phyloP scores from a whole-genome alignment of 2,329 filamentous ascomycete genomes.

The Pestalotiopsis sp. region DNA sequence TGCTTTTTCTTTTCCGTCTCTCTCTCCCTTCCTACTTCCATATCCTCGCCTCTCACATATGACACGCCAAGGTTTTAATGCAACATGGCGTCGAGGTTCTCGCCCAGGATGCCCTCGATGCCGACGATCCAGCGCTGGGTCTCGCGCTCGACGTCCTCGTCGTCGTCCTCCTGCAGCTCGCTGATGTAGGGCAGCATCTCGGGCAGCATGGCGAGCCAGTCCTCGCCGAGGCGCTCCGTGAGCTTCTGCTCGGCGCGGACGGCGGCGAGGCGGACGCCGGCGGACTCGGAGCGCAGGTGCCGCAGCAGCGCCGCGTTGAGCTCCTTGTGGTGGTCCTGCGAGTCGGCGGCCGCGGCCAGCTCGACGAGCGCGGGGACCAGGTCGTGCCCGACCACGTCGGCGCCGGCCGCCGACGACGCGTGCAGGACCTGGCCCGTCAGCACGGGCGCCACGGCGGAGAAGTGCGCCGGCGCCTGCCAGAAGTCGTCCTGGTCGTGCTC shows the following conservation, averaged over 20 bases:
- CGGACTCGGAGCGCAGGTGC: constrained; percentile 72
- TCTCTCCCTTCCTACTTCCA: background rate
- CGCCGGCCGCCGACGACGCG: constrained; percentile 40
- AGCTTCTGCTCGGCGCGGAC: constrained; percentile 80
- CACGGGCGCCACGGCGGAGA: constrained; percentile 68
- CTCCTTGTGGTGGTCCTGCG: constrained; percentile 86
- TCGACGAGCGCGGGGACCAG: constrained; percentile 77
- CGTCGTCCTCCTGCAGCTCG: constrained; percentile 94
- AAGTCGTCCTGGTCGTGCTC: constrained; percentile 92
- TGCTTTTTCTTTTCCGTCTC: background rate
- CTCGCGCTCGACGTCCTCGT: constrained; percentile 88
- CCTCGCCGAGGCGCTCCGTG: constrained; percentile 80
- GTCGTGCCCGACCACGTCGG: constrained; percentile 41
- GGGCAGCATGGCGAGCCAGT: constrained; percentile 87
- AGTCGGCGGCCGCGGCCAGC: constrained; percentile 77
- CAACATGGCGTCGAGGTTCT: constrained; percentile 90
- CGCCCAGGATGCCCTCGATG: constrained; percentile 86
- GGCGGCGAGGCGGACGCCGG: constrained; percentile 74
- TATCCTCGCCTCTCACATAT: background rate
- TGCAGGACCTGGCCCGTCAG: constrained; percentile 67
- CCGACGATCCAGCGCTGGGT: constrained; percentile 86
- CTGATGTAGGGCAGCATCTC: constrained; percentile 98
- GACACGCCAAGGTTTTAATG: constrained; percentile 50
- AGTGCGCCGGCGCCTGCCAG: constrained; percentile 91
- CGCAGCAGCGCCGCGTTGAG: constrained; percentile 78